A percentile compares a stretch with the other conserved stretches of the same genome.
Evolutionary conservation across 2,329 filamentous ascomycete species (phyloP).

Genomic region (Colletotrichum ledebouriae): DNA sequence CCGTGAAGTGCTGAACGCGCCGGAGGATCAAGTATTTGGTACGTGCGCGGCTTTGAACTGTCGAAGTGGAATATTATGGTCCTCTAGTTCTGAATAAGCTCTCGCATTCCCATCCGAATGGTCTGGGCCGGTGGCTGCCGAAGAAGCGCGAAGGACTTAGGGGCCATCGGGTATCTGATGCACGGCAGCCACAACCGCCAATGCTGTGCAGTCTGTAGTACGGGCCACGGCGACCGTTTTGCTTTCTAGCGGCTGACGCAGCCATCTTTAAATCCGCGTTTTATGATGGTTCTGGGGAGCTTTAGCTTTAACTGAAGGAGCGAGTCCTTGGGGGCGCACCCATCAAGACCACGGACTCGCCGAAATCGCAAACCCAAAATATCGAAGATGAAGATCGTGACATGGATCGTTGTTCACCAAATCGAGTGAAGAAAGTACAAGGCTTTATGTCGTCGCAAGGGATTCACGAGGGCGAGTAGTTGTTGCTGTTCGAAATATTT

Average conservation of each 20-base stretch:
- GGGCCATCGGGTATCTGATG: not conserved
- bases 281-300: too few relatives aligned
- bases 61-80: not conserved
- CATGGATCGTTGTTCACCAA: too few relatives aligned
- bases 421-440: too few relatives aligned
- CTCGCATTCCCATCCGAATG: conserved; percentile 8
- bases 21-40: not conserved
- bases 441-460: too few relatives aligned
- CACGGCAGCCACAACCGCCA: not conserved
- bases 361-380: too few relatives aligned
- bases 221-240: too few relatives aligned
- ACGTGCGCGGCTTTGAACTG: too few relatives aligned
- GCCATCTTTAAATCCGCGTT: not conserved
- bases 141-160: not conserved
- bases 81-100: not conserved
- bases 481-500: not conserved
- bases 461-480: too few relatives aligned
- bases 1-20: not conserved
- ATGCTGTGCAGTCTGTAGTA: not conserved
- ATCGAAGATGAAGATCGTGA: too few relatives aligned
- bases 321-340: too few relatives aligned
- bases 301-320: too few relatives aligned
- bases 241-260: not conserved
- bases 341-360: too few relatives aligned
- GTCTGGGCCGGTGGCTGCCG: not conserved